Base-by-base conservation (phyloP, 2,329 filamentous ascomycete genomes). In the Aspergillus sp. region DNA sequence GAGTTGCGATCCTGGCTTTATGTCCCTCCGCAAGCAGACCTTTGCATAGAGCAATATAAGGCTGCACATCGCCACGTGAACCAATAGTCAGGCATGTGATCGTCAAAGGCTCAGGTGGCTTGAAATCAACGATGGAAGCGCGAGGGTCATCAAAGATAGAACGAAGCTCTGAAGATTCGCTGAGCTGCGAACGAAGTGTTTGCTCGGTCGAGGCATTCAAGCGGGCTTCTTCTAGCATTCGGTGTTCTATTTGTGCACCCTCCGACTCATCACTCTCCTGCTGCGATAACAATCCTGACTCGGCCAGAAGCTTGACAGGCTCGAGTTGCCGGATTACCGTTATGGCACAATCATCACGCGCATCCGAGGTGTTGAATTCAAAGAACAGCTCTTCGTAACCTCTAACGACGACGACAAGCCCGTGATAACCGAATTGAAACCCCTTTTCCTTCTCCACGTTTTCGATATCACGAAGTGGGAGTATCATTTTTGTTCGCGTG, bases 371-470 rank as follows among this genome's bases (percentile, higher is more conserved):
- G 52, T 85, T 84, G 69, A 98, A 98, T 72, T 99, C 93, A 68
- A 99, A 98, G 74, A 98, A 98, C 1, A 99, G 78, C 74, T 98
- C 95, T 72, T 98, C 95, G 61, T 97, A 91, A 0, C 93, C 95
- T 53, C 89, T 87, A 62, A 99, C 96, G 4, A 96, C 89, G n/a
- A 98, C 80, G 0, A 96, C 91, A 41, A 99, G 82, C 5, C 93
- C 95, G 19, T 91, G 89, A 66, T 96, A 97, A 6, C 92, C 91
- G 67, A 96, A 90, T 1, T 93, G 86, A 70, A 97, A 98, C 0
- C 95, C 93, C 68, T 95, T 96, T 73, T 97, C 93, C 75, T 96
- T 97, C 67, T 93, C 88, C 6, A 92, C 91, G 61, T 92, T 98
- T 73, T 97, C 91, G 50, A 98, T 89, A 67, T 98, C 93, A 67